Evolutionary conservation across 805 yeast genomes (phyloP), one percentile per base, ranked within the genome.

Genomic region (Ogataea thermomethanolica): DNA sequence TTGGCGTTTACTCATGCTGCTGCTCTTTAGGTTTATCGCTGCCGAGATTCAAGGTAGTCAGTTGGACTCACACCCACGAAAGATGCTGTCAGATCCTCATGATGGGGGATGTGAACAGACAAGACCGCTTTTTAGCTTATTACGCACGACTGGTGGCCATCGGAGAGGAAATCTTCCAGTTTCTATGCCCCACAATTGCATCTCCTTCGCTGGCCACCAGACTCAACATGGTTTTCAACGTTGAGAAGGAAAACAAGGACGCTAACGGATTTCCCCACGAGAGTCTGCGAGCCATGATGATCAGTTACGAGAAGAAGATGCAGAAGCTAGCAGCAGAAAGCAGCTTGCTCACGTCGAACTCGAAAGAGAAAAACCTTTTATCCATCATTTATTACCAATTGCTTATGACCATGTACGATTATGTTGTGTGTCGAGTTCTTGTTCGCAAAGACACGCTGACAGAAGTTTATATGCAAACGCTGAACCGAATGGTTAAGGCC

Each of bases 331-430:
- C 72, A 29, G 46, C 55, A n/a, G 73, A 70, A 33, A 66, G 71
- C 35, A 70, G 64, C 13, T 55, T 68, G 43, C 60, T 66, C 40
- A 53, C 55, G 5, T 41, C 60, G 5, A 39, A 50, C 3, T 50
- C 71, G 1, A 64, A 64, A 44, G 73, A 67, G 44, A 63, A 64
- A 35, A 59, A 62, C 48, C 50, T 71, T 17, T 50, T 73, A 12
- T 65, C 69, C 3, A 64, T 75, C 12, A 68, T 73, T 7, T 75
- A 74, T 51, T 71, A 73, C 50, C 79, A 75, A 48, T 53, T 74
- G 24, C 50, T 73, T 29, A 70, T 74, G 71, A 65, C 73, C 22
- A 66, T 73, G 62, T 73, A 76, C 48, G 80, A 76, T 48, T 72
- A 68, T 45, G 62, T 74, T 21, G 73, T 74, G n/a, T 70, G 73